phyloP scores from a whole-genome alignment of 2,329 filamentous ascomycete genomes.

The Scedosporium dehoogii region DNA sequence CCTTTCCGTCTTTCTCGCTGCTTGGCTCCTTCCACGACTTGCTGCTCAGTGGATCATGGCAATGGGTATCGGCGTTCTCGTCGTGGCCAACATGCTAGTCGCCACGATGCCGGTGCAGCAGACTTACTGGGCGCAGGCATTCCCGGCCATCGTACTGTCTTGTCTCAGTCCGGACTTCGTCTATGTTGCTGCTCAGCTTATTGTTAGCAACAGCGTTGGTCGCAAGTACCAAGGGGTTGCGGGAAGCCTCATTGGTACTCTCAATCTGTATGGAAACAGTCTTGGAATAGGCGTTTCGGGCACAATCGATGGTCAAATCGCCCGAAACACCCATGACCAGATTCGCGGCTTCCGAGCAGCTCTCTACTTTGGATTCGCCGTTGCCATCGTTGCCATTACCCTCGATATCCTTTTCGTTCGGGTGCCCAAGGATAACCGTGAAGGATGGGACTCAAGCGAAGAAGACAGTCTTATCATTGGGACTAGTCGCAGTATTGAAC shows the following conservation, averaged over 20 bases:
- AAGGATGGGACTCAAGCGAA: conserved; percentile 3
- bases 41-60: conserved; percentile 31
- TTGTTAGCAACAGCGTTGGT: conserved; percentile 43
- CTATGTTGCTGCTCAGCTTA: conserved; percentile 52
- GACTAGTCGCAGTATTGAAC: background rate
- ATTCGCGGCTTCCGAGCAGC: conserved; percentile 26
- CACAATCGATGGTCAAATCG: conserved; percentile 40
- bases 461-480: conserved; percentile 2
- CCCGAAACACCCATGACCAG: conserved; percentile 17
- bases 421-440: conserved; percentile 6
- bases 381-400: conserved; percentile 24
- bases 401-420: conserved; percentile 13
- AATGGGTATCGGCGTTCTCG: conserved; percentile 33
- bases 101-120: conserved; percentile 41
- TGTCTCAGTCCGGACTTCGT: conserved; percentile 58
- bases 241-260: conserved; percentile 48
- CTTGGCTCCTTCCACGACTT: conserved; percentile 29
- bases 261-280: conserved; percentile 61
- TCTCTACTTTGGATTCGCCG: conserved; percentile 30
- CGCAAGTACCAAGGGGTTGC: conserved; percentile 37
- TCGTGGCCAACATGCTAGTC: conserved; percentile 30
- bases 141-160: conserved; percentile 47
- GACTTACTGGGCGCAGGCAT: conserved; percentile 56
- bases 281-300: conserved; percentile 57
- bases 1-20: conserved; percentile 32